Evolutionary conservation across 208 protist genomes (phyloP).

Genomic region (Entamoeba invadens): DNA sequence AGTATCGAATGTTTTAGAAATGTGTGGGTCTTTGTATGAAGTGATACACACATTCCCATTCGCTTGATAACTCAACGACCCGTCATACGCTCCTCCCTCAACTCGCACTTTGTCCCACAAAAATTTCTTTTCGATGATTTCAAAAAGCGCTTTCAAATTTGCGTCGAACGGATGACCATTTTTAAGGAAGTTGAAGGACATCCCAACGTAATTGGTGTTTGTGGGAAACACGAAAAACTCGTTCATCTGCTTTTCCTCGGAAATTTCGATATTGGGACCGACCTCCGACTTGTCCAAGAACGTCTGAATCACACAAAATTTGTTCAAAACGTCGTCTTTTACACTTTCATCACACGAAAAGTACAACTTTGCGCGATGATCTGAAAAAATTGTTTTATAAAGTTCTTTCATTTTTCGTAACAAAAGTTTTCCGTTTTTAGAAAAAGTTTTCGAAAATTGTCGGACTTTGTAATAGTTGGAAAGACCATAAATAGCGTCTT

Average conservation of each 20-base stretch:
- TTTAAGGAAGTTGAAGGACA: neutral
- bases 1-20: neutral
- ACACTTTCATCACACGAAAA: neutral
- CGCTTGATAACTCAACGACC: neutral
- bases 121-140: neutral
- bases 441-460: neutral
- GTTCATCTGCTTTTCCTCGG: neutral
- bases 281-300: neutral
- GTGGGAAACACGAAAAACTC: neutral
- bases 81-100: slow-evolving; percentile 17
- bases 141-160: neutral
- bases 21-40: slow-evolving; percentile 13
- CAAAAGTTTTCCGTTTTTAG: neutral
- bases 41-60: neutral
- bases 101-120: slow-evolving; percentile 14
- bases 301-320: neutral
- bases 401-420: neutral
- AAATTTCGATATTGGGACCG: neutral
- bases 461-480: neutral
- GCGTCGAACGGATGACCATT: neutral
- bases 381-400: neutral
- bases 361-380: neutral
- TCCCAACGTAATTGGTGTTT: neutral
- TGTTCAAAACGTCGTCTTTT: neutral
- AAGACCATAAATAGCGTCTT: neutral